These are phyloP conservation scores for Dalbergia cochinchinensis DNA, from an alignment of 306 rosid genomes.

Conservation along the genomic window DNA sequence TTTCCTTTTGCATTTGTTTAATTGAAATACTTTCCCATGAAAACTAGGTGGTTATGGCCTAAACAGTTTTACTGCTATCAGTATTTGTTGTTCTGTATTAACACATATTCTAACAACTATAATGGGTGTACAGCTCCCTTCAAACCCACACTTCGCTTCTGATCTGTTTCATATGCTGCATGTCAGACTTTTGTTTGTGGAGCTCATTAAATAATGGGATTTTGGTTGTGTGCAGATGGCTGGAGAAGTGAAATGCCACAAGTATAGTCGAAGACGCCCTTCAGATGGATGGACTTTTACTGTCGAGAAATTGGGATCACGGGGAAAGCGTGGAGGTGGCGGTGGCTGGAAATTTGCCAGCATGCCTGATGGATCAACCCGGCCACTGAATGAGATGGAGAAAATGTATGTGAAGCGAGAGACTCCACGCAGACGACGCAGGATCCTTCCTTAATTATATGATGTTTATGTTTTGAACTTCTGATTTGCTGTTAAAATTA, in stretches of 20 bases:
- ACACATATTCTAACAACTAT: constrained; percentile 27
- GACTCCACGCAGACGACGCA: constrained; percentile 80
- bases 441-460: constrained; percentile 75
- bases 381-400: constrained; percentile 87
- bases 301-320: constrained; percentile 82
- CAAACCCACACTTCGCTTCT: neutral
- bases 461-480: neutral
- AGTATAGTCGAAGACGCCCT: constrained; percentile 78
- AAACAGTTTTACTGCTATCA: neutral
- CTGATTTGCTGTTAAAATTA: constrained; percentile 37
- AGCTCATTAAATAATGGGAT: constrained; percentile 34
- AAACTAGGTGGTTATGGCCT: neutral
- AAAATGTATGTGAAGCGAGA: constrained; percentile 87
- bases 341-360: constrained; percentile 95
- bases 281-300: constrained; percentile 82
- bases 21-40: constrained; percentile 7
- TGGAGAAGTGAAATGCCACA: constrained; percentile 89
- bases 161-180: neutral
- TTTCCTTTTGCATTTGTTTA: constrained; percentile 1
- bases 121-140: neutral
- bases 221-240: constrained; percentile 64
- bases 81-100: constrained; percentile 11
- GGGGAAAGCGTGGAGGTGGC: constrained; percentile 82
- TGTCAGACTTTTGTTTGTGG: constrained; percentile 28
- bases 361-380: constrained; percentile 86